Evolutionary conservation across 768 basidiomycete genomes (phyloP).

Genomic region (Coprinopsis strossmayeri): DNA sequence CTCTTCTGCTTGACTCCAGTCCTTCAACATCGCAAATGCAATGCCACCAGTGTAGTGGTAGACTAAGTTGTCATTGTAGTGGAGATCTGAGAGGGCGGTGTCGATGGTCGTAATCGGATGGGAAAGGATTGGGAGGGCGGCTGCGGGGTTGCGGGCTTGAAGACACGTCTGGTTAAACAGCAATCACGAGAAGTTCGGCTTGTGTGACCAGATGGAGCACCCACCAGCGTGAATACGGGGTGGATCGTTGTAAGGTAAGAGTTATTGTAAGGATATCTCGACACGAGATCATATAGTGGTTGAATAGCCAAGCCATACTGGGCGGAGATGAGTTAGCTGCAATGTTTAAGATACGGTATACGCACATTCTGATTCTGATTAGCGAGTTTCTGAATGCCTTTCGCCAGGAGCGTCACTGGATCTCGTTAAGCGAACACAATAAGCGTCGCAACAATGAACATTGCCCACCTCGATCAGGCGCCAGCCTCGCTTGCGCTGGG

Average conservation of each 20-base stretch:
- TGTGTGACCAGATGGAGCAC: conserved; percentile 14
- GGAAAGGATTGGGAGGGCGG: conserved; percentile 55
- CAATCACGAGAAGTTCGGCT: not conserved
- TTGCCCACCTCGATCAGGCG: conserved; percentile 58
- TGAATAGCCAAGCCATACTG: conserved; percentile 42
- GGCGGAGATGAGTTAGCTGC: conserved; percentile 28
- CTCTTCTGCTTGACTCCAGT: conserved; percentile 66
- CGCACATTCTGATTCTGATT: too few relatives aligned
- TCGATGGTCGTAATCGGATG: conserved; percentile 66
- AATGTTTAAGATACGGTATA: too few relatives aligned
- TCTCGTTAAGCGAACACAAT: not conserved
- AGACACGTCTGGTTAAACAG: conserved; percentile 4
- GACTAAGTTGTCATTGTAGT: conserved; percentile 73
- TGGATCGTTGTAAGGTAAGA: conserved; percentile 68
- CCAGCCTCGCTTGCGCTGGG: conserved; percentile 56
- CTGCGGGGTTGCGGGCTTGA: conserved; percentile 49
- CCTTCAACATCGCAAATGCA: conserved; percentile 55
- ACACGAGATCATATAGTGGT: conserved; percentile 54
- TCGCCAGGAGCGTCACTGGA: conserved; percentile 61
- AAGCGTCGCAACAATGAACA: not conserved
- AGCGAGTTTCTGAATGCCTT: conserved; percentile 50
- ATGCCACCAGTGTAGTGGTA: conserved; percentile 83
- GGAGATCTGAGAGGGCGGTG: conserved; percentile 51
- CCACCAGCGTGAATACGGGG: conserved; percentile 56
- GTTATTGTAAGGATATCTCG: conserved; percentile 50